A percentile compares a stretch with the other conserved stretches of the same genome.
Evolutionary conservation across 139 green algal genomes (phyloP).

Genomic region (Coccomyxa sp.): DNA sequence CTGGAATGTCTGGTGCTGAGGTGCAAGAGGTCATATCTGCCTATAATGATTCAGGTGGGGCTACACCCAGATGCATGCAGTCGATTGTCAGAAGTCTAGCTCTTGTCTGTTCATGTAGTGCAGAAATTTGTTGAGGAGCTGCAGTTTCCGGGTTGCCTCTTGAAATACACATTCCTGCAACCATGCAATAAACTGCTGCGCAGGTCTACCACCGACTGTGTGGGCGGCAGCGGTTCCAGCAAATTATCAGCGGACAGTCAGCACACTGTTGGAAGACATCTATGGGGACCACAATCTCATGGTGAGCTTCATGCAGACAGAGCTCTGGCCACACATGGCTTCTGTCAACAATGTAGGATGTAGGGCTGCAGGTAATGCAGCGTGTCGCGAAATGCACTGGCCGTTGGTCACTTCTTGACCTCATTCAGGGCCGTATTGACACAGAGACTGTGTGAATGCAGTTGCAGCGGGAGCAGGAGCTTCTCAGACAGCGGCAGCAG

Average conservation of each 20-base stretch:
- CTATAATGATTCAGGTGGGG: constrained; percentile 21
- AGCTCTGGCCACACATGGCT: neutral
- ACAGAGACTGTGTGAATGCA: too few species aligned
- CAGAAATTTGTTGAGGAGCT: neutral
- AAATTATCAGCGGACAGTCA: constrained; percentile 9
- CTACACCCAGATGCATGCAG: neutral
- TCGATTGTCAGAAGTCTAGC: too few species aligned
- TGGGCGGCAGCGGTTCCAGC: constrained; percentile 21
- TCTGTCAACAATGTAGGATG: neutral
- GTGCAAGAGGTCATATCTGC: constrained; percentile 24
- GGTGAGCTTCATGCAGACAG: constrained; percentile 2
- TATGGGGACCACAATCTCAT: constrained; percentile 15
- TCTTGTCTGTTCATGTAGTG: neutral
- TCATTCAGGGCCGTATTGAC: too few species aligned
- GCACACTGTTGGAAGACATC: constrained; percentile 18
- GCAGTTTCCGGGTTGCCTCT: neutral
- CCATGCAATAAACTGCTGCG: neutral
- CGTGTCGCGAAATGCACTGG: too few species aligned
- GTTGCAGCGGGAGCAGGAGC: too few species aligned
- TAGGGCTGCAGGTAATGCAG: too few species aligned
- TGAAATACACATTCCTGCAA: too few species aligned
- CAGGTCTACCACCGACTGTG: constrained; percentile 8
- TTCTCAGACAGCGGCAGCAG: too few species aligned
- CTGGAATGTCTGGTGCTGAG: constrained; percentile 27
- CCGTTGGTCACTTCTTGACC: too few species aligned